Evolutionary conservation across 257 asterid genomes (phyloP).

Genomic region (Striga asiatica): DNA sequence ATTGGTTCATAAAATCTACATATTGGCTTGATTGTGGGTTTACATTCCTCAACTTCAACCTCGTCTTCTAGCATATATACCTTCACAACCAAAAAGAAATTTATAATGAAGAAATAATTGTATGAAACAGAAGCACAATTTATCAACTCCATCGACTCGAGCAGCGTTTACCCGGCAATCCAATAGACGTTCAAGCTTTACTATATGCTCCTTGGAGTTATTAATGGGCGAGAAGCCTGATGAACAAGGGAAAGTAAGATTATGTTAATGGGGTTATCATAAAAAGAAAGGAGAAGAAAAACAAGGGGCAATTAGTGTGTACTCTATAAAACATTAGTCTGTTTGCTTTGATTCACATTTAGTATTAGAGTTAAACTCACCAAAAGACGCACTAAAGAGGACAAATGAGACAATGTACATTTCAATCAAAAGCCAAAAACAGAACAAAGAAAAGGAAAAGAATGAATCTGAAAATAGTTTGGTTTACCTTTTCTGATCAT

Average conservation of each 20-base stretch:
- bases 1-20: slow-evolving; percentile 47
- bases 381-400: not conserved
- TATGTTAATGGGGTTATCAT: not conserved
- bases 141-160: not conserved
- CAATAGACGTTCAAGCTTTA: slow-evolving; percentile 64
- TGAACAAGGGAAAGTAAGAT: slow-evolving; percentile 15
- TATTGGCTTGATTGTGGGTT: slow-evolving; percentile 28
- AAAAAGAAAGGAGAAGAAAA: not conserved
- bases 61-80: slow-evolving; percentile 33
- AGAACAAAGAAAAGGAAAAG: not conserved
- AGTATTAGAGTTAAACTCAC: slow-evolving; percentile 1
- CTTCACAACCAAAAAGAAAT: slow-evolving; percentile 29
- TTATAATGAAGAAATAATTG: slow-evolving; percentile 1
- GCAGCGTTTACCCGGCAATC: slow-evolving; percentile 54
- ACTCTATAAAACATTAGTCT: not conserved
- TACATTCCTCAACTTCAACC: slow-evolving; percentile 28
- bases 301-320: not conserved
- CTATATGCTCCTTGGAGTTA: slow-evolving; percentile 38
- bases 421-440: not conserved
- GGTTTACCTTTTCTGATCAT: slow-evolving; percentile 46
- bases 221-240: slow-evolving; percentile 39
- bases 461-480: not conserved
- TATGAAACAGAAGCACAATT: not conserved
- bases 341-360: no score
- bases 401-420: not conserved